Conservation (phyloP, 192 early-diverging fungal genomes). For the Chytriomyces hyalinus region DNA sequence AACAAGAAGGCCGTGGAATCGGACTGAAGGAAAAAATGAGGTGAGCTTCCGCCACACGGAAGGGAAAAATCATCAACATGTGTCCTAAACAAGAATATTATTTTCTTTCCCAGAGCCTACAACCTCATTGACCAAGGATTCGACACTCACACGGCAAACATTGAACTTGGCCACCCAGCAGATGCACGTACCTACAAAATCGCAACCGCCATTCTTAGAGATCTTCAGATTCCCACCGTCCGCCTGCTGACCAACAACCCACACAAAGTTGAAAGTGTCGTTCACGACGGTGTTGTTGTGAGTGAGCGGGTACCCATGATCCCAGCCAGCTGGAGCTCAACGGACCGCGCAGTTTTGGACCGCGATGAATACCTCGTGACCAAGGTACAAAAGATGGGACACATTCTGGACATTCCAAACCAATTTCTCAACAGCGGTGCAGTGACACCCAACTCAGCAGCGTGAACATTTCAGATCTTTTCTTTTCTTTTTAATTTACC, state of each 20-base stretch:
- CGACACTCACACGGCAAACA: slow-evolving; percentile 91
- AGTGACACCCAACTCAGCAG: too few species aligned
- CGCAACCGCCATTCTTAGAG: slow-evolving; percentile 84
- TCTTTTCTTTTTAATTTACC: too few species aligned
- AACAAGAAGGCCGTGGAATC: slow-evolving; percentile 96
- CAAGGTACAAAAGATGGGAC: slow-evolving; percentile 91
- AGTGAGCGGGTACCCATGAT: slow-evolving; percentile 88
- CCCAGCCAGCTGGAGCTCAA: slow-evolving; percentile 77
- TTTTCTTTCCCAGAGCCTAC: slow-evolving; percentile 76
- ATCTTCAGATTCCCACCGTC: slow-evolving; percentile 74
- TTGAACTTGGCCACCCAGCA: slow-evolving; percentile 85
- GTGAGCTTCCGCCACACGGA: slow-evolving; percentile 38
- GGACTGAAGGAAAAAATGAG: slow-evolving; percentile 90
- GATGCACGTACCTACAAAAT: slow-evolving; percentile 94
- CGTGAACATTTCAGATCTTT: too few species aligned
- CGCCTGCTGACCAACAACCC: slow-evolving; percentile 95
- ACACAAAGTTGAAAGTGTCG: slow-evolving; percentile 86
- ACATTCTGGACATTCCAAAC: slow-evolving; percentile 75
- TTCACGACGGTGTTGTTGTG: slow-evolving; percentile 73
- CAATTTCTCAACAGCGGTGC: background rate
- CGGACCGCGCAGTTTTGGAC: slow-evolving; percentile 53
- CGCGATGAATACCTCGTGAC: slow-evolving; percentile 85
- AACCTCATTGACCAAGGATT: slow-evolving; percentile 95
- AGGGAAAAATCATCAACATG: too few species aligned
- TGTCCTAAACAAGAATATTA: background rate